Evolutionary conservation across 2,329 filamentous ascomycete genomes (phyloP).

Genomic region (Cercospora sp.): DNA sequence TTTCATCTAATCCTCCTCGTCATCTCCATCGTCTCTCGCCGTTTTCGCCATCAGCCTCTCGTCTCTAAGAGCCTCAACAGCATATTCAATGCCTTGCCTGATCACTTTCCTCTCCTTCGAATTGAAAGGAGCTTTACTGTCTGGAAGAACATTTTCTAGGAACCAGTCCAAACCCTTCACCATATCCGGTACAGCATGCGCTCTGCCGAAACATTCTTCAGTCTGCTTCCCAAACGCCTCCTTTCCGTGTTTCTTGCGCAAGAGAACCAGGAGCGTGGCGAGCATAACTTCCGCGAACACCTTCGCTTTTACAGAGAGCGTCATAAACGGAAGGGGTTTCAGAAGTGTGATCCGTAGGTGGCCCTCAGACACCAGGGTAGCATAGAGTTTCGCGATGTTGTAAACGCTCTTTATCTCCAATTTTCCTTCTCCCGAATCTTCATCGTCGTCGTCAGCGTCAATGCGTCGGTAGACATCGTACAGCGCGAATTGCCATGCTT

Average conservation of each 20-base stretch:
- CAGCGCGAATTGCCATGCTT: constrained; percentile 82
- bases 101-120: constrained; percentile 56
- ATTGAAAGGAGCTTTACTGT: constrained; percentile 57
- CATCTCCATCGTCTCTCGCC: neutral
- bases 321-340: constrained; percentile 74
- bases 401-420: constrained; percentile 62
- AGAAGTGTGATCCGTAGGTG: constrained; percentile 58
- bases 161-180: constrained; percentile 77
- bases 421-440: constrained; percentile 56
- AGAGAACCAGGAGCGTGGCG: constrained; percentile 67
- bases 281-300: constrained; percentile 80
- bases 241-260: constrained; percentile 42
- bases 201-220: constrained; percentile 65
- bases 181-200: constrained; percentile 66
- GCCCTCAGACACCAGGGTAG: constrained; percentile 61
- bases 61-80: constrained; percentile 30
- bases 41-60: constrained; percentile 10
- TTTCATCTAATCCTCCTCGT: neutral
- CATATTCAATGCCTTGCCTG: constrained; percentile 44
- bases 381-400: constrained; percentile 68
- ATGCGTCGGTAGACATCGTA: constrained; percentile 80
- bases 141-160: constrained; percentile 70
- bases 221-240: constrained; percentile 57
- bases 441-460: constrained; percentile 63
- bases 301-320: constrained; percentile 72